phyloP scores from a whole-genome alignment of 306 rosid genomes.

The Benincasa hispida region DNA sequence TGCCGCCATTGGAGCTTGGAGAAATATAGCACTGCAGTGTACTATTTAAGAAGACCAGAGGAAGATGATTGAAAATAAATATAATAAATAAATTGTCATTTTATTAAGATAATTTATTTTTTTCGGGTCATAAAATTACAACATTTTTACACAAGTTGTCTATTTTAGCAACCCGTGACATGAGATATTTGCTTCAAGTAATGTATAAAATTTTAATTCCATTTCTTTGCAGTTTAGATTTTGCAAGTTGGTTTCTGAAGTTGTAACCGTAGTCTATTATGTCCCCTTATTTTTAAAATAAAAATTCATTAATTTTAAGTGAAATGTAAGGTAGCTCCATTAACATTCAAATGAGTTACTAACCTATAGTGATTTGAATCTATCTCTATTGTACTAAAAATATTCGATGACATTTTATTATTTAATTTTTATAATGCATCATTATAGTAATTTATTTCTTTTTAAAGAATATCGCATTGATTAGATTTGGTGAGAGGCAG shows the following conservation, averaged over 20 bases:
- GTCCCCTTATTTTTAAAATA: too few species aligned
- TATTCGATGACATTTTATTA: not conserved
- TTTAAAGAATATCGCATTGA: not conserved
- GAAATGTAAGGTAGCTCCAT: too few species aligned
- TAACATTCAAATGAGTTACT: too few species aligned
- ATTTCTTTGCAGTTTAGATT: not conserved
- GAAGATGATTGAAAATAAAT: not conserved
- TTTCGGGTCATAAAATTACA: not conserved
- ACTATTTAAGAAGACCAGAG: not conserved
- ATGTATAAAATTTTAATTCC: not conserved
- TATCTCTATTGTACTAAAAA: too few species aligned
- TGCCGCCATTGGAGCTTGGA: conserved; percentile 5
- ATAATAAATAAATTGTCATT: not conserved
- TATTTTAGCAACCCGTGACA: not conserved
- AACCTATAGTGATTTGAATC: too few species aligned
- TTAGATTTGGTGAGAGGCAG: not conserved
- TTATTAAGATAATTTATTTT: not conserved
- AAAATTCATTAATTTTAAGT: too few species aligned
- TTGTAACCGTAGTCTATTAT: not conserved
- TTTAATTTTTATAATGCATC: not conserved
- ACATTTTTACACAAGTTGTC: not conserved
- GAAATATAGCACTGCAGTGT: not conserved
- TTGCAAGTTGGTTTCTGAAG: not conserved
- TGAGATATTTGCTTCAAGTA: not conserved
- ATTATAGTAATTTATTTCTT: too few species aligned